Percentiles rank a stretch among this genome's conserved stretches.
phyloP scores from a whole-genome alignment of 2,329 filamentous ascomycete species.

The Orbilia blumenaviensis region DNA sequence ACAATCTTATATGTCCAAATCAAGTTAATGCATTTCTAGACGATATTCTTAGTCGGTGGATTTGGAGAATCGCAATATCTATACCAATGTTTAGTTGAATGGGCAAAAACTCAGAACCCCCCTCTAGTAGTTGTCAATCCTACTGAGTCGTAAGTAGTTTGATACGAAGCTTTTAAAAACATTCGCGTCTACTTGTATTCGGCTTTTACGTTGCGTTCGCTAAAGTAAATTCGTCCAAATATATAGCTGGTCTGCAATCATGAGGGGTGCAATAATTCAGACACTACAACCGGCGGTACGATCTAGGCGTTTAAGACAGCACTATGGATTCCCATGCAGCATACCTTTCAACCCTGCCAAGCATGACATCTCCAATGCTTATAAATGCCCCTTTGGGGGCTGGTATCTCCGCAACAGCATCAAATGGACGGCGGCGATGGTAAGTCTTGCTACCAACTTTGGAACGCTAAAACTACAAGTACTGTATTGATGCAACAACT shows the following conservation, averaged over 20 bases:
- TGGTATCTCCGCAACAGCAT: neutral
- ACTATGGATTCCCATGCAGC: conserved; percentile 14
- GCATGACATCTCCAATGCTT: neutral
- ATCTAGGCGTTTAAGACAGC: conserved; percentile 7
- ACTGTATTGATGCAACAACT: neutral
- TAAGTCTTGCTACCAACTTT: neutral
- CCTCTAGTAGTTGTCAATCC: conserved; percentile 13
- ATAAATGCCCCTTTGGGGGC: conserved; percentile 6
- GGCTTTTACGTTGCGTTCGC: neutral
- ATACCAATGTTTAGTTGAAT: conserved; percentile 4
- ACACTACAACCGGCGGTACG: neutral
- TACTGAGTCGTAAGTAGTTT: conserved; percentile 9
- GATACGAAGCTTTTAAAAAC: neutral
- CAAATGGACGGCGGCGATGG: conserved; percentile 9
- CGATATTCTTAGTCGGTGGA: conserved; percentile 18
- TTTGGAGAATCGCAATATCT: conserved; percentile 28
- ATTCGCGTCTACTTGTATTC: neutral
- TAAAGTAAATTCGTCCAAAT: neutral
- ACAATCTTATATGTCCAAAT: neutral
- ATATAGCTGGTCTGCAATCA: conserved; percentile 37
- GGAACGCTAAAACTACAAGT: neutral
- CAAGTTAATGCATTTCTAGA: neutral
- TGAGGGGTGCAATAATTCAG: conserved; percentile 29
- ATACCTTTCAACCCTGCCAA: neutral
- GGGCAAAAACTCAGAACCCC: neutral